Evolutionary conservation across 108 stramenopile genomes (phyloP), one percentile per base, ranked within the genome.

Genomic region (Cyclotella sp.): DNA sequence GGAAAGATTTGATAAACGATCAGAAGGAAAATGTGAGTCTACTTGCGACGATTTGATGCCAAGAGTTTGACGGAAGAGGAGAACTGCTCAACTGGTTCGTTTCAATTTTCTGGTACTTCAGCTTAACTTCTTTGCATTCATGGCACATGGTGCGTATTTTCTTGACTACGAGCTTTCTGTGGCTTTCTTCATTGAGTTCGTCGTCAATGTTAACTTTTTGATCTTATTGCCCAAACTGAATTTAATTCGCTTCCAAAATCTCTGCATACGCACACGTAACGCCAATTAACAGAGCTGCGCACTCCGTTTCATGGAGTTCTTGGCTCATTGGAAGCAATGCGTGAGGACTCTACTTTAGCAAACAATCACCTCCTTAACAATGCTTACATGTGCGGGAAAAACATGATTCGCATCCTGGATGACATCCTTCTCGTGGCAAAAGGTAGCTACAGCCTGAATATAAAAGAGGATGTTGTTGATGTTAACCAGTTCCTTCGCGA

Each of bases 251-350:
- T 34, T 34, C 34, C 34, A 34, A 5, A 34, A 5, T 34, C 34
- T 34, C 6, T 2, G 4, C 34, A 34, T 6, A 2, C 34, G 2
- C 34, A 5, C 34, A 2, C 34, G 6, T 5, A 2, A 2, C 34
- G 34, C 34, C 34, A 34, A 34, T 6, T 34, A 6, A 34, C 34
- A 34, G 74, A 75, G 57, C 68, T 81, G 22, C 55, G 82, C 22
- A 83, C 82, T 30, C 82, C 82, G 5, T 83, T 83, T 70, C 82
- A 83, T 76, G 79, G 82, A 18, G 41, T 75, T 0, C 39, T 82
- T 34, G 78, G 81, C 22, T 30, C 30, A 19, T 68, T 82, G 30
- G 73, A 82, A 41, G 73, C 79, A 13, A 73, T 82, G 66, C 46
- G 79, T 9, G 79, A 79, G 30, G 79, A 75, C 43, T 40, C 74